These are phyloP conservation scores for Puccinia polysora DNA, from an alignment of 1,284 basidiomycete species.

Conservation along the genomic window DNA sequence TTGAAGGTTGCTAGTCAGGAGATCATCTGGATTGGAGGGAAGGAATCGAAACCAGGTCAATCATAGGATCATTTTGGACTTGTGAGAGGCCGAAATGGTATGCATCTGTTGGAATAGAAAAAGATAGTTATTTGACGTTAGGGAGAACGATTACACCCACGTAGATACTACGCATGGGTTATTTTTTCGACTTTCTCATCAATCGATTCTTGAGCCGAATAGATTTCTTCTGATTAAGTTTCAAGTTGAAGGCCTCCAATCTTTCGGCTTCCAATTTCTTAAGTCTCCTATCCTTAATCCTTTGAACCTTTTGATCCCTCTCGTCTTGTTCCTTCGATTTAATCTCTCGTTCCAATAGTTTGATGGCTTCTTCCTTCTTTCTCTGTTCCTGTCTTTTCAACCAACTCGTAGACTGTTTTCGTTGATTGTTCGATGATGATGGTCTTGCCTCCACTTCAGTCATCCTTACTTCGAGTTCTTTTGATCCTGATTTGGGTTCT, in stretches of 20 bases:
- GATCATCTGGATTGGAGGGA: too few species aligned
- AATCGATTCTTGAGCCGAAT: not conserved
- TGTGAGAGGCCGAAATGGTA: too few species aligned
- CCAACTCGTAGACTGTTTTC: slow-evolving; percentile 20
- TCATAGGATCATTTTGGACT: too few species aligned
- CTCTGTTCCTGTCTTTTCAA: not conserved
- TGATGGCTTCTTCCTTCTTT: slow-evolving; percentile 1
- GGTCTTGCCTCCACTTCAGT: not conserved
- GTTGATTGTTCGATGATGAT: not conserved
- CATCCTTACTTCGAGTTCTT: not conserved
- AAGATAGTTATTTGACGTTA: too few species aligned
- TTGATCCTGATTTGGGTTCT: not conserved
- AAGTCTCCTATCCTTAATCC: not conserved
- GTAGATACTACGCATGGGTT: too few species aligned
- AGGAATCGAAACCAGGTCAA: too few species aligned
- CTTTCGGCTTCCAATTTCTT: not conserved
- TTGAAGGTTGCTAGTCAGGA: too few species aligned
- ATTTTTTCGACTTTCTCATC: too few species aligned
- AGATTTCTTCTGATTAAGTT: not conserved
- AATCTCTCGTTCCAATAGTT: not conserved
- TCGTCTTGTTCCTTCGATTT: not conserved
- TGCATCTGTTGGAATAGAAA: too few species aligned
- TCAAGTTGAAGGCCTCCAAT: not conserved
- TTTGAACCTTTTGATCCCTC: not conserved
- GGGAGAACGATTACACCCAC: too few species aligned